Percentiles rank a stretch among this genome's conserved stretches.
These are phyloP conservation scores for Xylaria sp. DNA, from an alignment of 2,329 filamentous ascomycete species.

Conservation along the genomic window DNA sequence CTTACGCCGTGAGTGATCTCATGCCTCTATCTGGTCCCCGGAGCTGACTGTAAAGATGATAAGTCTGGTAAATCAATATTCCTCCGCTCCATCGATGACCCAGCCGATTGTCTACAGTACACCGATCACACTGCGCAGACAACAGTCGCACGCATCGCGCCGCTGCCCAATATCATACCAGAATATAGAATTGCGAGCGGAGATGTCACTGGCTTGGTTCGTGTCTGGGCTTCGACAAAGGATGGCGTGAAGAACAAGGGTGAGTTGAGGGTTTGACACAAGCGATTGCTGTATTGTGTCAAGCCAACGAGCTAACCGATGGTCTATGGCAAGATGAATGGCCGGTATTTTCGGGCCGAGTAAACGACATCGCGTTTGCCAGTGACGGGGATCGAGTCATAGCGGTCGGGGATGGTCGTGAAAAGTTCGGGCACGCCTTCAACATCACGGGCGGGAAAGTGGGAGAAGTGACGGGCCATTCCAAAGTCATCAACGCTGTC, in stretches of 20 bases:
- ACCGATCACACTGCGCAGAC: slow-evolving; percentile 89
- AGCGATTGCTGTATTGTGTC: not conserved
- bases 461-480: slow-evolving; percentile 93
- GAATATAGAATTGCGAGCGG: slow-evolving; percentile 91
- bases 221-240: slow-evolving; percentile 92
- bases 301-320: slow-evolving; percentile 31
- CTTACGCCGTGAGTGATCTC: slow-evolving; percentile 79
- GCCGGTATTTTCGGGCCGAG: slow-evolving; percentile 90
- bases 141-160: slow-evolving; percentile 92
- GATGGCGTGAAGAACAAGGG: slow-evolving; percentile 81
- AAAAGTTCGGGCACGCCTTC: slow-evolving; percentile 93
- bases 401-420: slow-evolving; percentile 93
- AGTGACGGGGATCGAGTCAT: slow-evolving; percentile 97
- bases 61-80: slow-evolving; percentile 97
- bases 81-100: slow-evolving; percentile 92
- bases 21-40: not conserved
- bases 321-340: slow-evolving; percentile 73
- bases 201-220: slow-evolving; percentile 84
- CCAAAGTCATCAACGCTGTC: slow-evolving; percentile 88
- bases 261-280: slow-evolving; percentile 36
- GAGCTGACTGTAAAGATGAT: slow-evolving; percentile 28
- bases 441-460: slow-evolving; percentile 97
- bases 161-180: slow-evolving; percentile 68
- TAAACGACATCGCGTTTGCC: slow-evolving; percentile 98
- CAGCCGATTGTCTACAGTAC: slow-evolving; percentile 86